Evolutionary conservation across 2,329 filamentous ascomycete species (phyloP).

Genomic region (Ascochyta clinopodiicola): DNA sequence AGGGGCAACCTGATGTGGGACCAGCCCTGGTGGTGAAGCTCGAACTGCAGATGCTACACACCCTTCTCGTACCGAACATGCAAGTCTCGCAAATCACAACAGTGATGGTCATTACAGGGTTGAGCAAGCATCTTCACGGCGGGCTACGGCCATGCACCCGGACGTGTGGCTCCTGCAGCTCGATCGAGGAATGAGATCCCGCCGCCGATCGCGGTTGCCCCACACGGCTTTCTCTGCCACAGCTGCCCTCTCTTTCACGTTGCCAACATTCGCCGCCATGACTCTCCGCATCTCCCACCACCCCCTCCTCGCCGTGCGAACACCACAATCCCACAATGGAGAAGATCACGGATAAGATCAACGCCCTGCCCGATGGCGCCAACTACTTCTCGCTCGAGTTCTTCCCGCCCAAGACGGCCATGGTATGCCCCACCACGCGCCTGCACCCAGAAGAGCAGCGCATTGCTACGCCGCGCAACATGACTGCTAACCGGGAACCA

Average conservation of each 20-base stretch:
- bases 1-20: constrained; percentile 5
- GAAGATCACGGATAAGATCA: constrained; percentile 94
- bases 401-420: constrained; percentile 96
- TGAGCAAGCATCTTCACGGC: not conserved
- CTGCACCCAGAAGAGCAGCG: not conserved
- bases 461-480: not conserved
- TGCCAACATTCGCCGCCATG: constrained; percentile 37
- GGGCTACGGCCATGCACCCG: not conserved
- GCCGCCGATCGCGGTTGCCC: constrained; percentile 29
- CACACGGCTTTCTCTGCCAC: constrained; percentile 30
- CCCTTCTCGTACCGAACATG: not conserved
- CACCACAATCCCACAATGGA: constrained; percentile 34
- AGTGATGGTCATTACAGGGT: too few relatives aligned
- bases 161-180: constrained; percentile 8
- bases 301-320: not conserved
- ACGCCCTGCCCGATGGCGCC: constrained; percentile 79
- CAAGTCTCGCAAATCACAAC: not conserved
- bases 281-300: constrained; percentile 29
- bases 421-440: constrained; percentile 59
- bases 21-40: not conserved
- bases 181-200: constrained; percentile 22
- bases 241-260: constrained; percentile 32
- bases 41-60: not conserved
- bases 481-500: constrained; percentile 34
- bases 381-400: constrained; percentile 98